These are phyloP conservation scores for Panicum hallii DNA, from an alignment of 202 grass and related monocot species.

Conservation along the genomic window DNA sequence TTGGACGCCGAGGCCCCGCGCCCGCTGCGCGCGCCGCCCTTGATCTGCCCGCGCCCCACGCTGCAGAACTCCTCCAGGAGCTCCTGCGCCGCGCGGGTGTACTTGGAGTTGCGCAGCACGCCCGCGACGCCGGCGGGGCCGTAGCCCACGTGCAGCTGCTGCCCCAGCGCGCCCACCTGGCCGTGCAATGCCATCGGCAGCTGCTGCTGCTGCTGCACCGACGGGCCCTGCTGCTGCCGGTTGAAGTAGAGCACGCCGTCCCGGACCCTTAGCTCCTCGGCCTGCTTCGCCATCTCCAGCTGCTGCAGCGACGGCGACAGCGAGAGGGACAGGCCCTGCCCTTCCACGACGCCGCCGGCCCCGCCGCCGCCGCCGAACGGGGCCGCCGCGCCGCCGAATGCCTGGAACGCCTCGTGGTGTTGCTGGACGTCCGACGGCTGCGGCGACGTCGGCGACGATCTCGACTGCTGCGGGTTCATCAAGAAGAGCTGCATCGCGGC, in stretches of 20 bases:
- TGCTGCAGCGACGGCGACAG: conserved; percentile 88
- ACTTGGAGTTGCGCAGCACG: conserved; percentile 90
- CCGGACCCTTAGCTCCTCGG: conserved; percentile 80
- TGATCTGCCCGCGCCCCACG: conserved; percentile 80
- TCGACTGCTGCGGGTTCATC: conserved; percentile 77
- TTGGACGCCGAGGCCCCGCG: conserved; percentile 54
- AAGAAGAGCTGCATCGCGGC: conserved; percentile 95
- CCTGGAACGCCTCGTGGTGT: conserved; percentile 78
- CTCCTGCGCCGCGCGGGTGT: conserved; percentile 88
- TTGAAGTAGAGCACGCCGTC: conserved; percentile 92
- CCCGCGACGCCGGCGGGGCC: conserved; percentile 61
- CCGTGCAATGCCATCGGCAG: conserved; percentile 71
- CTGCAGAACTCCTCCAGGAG: conserved; percentile 98
- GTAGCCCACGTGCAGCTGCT: conserved; percentile 69
- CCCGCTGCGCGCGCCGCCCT: conserved; percentile 39
- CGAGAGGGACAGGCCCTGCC: conserved; percentile 85
- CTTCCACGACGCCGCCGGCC: conserved; percentile 66
- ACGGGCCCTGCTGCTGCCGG: conserved; percentile 50
- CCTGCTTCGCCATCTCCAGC: conserved; percentile 89
- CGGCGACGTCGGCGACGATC: conserved; percentile 65
- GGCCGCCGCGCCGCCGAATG: conserved; percentile 52
- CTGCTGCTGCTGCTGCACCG: conserved; percentile 39
- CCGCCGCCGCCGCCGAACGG: conserved; percentile 49
- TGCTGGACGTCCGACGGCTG: conserved; percentile 65
- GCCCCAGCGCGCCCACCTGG: conserved; percentile 50